Conservation (phyloP, 306 rosid genomes). For the Acacia crassicarpa region DNA sequence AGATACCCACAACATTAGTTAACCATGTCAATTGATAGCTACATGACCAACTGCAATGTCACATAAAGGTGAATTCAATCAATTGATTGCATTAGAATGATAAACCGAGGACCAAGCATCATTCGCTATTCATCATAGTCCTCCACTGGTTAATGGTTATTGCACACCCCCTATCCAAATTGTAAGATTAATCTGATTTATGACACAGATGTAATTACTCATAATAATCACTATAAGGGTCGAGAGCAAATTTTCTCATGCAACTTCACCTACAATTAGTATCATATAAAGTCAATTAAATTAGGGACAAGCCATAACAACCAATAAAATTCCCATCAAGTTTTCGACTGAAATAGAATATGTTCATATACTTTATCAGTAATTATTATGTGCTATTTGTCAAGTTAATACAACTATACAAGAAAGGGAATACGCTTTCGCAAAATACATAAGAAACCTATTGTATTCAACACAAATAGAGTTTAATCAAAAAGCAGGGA, state of each 20-base stretch:
- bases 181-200: background rate
- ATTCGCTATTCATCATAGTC: background rate
- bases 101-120: background rate
- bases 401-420: background rate
- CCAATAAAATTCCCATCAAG: background rate
- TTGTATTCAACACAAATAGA: background rate
- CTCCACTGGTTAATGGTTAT: background rate
- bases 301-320: background rate
- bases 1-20: background rate
- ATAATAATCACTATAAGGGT: background rate
- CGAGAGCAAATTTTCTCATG: background rate
- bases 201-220: background rate
- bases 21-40: background rate
- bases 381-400: background rate
- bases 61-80: background rate
- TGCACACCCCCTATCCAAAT: slow-evolving; percentile 3
- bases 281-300: background rate
- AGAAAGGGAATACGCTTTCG: background rate
- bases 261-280: background rate
- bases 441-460: background rate
- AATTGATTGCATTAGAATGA: background rate
- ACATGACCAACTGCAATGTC: background rate
- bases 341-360: background rate
- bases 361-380: background rate
- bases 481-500: background rate